phyloP scores from a whole-genome alignment of 2,329 filamentous ascomycete species.

The Alternaria novae-zelandiae region DNA sequence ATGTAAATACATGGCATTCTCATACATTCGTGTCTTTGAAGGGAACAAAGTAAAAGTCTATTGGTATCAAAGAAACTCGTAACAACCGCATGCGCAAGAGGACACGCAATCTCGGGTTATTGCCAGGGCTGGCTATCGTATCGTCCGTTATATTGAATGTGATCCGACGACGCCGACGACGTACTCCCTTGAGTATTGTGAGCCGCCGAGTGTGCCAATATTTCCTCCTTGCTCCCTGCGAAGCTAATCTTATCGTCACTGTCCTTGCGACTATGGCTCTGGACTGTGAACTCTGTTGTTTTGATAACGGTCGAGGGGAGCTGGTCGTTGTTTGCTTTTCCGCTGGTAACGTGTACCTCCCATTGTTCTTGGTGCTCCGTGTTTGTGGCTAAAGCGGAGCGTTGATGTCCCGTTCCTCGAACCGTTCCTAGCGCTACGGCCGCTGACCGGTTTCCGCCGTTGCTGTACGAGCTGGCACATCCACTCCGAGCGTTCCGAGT shows the following conservation, averaged over 20 bases:
- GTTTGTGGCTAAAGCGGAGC: slow-evolving; percentile 12
- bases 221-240: slow-evolving; percentile 23
- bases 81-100: neutral
- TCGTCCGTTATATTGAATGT: slow-evolving; percentile 8
- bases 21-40: neutral
- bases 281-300: slow-evolving; percentile 28
- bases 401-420: slow-evolving; percentile 11
- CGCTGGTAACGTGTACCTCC: slow-evolving; percentile 22
- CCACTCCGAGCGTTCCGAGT: slow-evolving; percentile 9
- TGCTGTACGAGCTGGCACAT: slow-evolving; percentile 20
- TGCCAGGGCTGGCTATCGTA: slow-evolving; percentile 13
- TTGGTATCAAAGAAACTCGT: slow-evolving; percentile 1
- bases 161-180: slow-evolving; percentile 22
- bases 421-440: slow-evolving; percentile 21
- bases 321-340: slow-evolving; percentile 9
- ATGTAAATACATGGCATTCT: neutral
- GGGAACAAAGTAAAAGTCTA: neutral
- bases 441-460: slow-evolving; percentile 3
- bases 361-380: slow-evolving; percentile 13
- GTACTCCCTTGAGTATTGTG: slow-evolving; percentile 13
- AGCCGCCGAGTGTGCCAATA: slow-evolving; percentile 10
- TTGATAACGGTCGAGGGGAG: slow-evolving; percentile 21
- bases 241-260: slow-evolving; percentile 13
- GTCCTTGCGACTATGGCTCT: slow-evolving; percentile 22
- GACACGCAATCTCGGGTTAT: neutral